A percentile compares a stretch with the other conserved stretches of the same genome.
phyloP scores from a whole-genome alignment of 1,139 yeast genomes.

The Saccharomyces uvarum region DNA sequence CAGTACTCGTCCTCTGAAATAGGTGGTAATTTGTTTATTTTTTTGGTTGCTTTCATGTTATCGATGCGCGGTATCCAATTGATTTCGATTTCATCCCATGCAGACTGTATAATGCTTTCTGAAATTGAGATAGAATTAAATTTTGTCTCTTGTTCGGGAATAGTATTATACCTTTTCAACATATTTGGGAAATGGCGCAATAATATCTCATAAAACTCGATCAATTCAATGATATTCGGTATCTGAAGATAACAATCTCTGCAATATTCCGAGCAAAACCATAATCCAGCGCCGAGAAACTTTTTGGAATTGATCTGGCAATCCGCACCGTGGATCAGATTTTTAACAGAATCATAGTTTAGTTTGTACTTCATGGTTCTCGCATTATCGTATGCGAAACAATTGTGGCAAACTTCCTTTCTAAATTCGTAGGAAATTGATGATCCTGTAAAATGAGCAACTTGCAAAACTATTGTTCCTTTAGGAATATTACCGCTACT shows the following conservation, averaged over 20 bases:
- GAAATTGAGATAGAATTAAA: conserved; percentile 9
- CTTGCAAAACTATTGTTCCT: conserved; percentile 38
- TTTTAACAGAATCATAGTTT: background rate
- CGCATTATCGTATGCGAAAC: conserved; percentile 49
- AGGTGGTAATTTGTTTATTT: conserved; percentile 21
- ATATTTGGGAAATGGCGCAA: conserved; percentile 29
- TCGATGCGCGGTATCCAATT: conserved; percentile 36
- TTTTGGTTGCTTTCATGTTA: conserved; percentile 25
- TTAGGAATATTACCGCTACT: conserved; percentile 37
- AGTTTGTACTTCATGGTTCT: conserved; percentile 37
- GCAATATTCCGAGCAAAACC: conserved; percentile 51
- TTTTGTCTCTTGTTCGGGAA: conserved; percentile 12
- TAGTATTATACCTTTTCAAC: conserved; percentile 12
- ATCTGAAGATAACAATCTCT: conserved; percentile 31
- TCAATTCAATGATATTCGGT: conserved; percentile 29
- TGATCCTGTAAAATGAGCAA: conserved; percentile 40
- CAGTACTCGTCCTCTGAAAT: conserved; percentile 38
- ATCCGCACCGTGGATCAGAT: background rate
- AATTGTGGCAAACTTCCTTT: conserved; percentile 57
- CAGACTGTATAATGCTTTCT: conserved; percentile 15
- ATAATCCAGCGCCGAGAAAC: conserved; percentile 39
- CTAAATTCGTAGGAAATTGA: conserved; percentile 48
- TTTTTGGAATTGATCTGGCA: conserved; percentile 10
- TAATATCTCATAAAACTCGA: conserved; percentile 24
- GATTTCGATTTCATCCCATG: conserved; percentile 25